Evolutionary conservation across 1,139 yeast genomes (phyloP), one percentile per base, ranked within the genome.

Genomic region (Blastobotrys arbuscula): DNA sequence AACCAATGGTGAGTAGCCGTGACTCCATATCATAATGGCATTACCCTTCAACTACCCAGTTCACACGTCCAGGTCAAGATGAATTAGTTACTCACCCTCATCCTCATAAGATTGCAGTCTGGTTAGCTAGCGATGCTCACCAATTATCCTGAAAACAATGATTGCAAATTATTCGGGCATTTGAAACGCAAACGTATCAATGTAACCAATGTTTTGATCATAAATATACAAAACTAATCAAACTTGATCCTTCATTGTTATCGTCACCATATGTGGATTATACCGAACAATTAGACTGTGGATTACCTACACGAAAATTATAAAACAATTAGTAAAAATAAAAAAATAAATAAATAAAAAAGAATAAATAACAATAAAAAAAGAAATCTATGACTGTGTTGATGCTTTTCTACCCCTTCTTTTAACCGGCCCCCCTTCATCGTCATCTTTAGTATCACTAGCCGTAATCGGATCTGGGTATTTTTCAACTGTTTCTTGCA

Each of bases 401-500:
- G 37, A 21, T 28, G 37, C 18, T 15, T 28, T 34, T 19, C 24
- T 21, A 26, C 42, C 30, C 31, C 42, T 21, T n/a, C 40, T 19
- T 15, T 39, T 38, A 3, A 48, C 40, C 19, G 38, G 21, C 26
- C 42, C 42, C 5, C 43, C 34, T 19, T 42, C 47, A 12, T 28
- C 42, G 36, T 26, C 45, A 18, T 38, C 47, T 16, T 44, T 47
- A 23, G 35, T 41, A 16, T 26, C 39, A 44, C 37, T 45, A 3
- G 49, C 50, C n/a, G 51, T 53, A 12, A 67, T 66, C 19, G 69
- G 69, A 49, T 67, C 66, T 15, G 73, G 73, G 52, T 81, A 81
- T 68, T 82, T 82, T 47, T 75, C 80, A 57, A 82, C 83, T 8
- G 79, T 76, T 50, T 86, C 95, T 47, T 83, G 84, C 61, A 88